Base-by-base conservation (phyloP, 768 basidiomycete species). In the Chalciporus sphaerocephalus region DNA sequence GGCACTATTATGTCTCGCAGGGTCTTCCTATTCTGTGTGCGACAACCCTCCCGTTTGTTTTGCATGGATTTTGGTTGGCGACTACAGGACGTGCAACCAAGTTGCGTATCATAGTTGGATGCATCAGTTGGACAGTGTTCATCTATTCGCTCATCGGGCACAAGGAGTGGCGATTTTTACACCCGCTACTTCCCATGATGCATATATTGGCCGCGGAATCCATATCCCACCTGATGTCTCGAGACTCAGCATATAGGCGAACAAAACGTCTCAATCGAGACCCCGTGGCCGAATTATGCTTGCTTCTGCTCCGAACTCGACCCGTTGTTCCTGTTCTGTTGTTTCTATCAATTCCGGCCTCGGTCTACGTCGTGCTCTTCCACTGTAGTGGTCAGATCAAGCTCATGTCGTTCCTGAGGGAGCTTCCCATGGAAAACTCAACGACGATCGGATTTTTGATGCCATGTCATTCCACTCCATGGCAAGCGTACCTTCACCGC, bases 91-190 rank as follows among this genome's bases (percentile, higher is more conserved):
- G 20, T 39, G 51, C 57, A 40, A 47, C 51, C 37, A 69, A 67
- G 21, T 35, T 75, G 20, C 65, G 55, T 34, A 70, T 67, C 16
- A 72, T 92, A 58, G 62, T 81, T 0, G 68, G 65, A 73, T 20
- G 65, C 41, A 53, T 85, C 2, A 50, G 69, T 16, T 91, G 87
- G 85, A 81, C 85, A 0, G 61, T 84, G 23, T 56, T 59, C 2
- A 61, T 86, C 6, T 92, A 90, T 61, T 97, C 95, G 7, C 50
- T 87, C 3, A 75, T 87, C 2, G 85, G 87, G 1, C 96, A 99
- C 70, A 98, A 98, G 58, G 96, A 99, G 73, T 97, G 93, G 92
- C 77, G 96, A 7, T 98, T 99, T 69, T 70, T 98, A 6, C 94
- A 97, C 53, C 93, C 95, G 0, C 62, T 97, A 16, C 72, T 98